A percentile compares a stretch with the other conserved stretches of the same genome.
Evolutionary conservation across 768 basidiomycete species (phyloP).

Genomic region (Fistulinella prunicolor): DNA sequence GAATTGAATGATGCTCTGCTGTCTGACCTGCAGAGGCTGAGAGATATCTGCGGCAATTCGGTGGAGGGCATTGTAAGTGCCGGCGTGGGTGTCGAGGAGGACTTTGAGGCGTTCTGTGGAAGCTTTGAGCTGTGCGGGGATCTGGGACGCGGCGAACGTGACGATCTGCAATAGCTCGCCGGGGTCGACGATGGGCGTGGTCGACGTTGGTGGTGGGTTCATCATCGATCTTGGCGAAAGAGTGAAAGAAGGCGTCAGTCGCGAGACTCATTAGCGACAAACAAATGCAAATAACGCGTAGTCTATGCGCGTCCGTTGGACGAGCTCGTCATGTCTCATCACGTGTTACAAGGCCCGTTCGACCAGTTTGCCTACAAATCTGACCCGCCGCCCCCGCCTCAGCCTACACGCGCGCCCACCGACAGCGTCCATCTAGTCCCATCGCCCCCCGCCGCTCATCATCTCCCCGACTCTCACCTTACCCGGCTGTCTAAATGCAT

Average conservation of each 20-base stretch:
- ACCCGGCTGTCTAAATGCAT: constrained; percentile 54
- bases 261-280: constrained; percentile 17
- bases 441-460: constrained; percentile 13
- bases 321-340: too few species aligned
- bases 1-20: constrained; percentile 85
- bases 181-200: constrained; percentile 44
- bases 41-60: constrained; percentile 64
- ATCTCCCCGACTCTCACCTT: constrained; percentile 48
- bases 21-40: constrained; percentile 64
- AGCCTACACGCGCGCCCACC: not conserved
- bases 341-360: too few species aligned
- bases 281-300: constrained; percentile 48
- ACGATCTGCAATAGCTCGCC: constrained; percentile 68
- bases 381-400: not conserved
- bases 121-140: constrained; percentile 46
- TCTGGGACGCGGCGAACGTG: constrained; percentile 68
- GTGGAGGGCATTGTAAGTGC: constrained; percentile 68
- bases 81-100: constrained; percentile 59
- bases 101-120: constrained; percentile 63
- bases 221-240: constrained; percentile 19
- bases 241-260: not conserved
- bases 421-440: not conserved
- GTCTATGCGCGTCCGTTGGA: too few species aligned
- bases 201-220: constrained; percentile 11
- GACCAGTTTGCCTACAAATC: constrained; percentile 36